Evolutionary conservation across 495 filamentous ascomycete species (phyloP).

Genomic region (Annulohypoxylon maeteangense): DNA sequence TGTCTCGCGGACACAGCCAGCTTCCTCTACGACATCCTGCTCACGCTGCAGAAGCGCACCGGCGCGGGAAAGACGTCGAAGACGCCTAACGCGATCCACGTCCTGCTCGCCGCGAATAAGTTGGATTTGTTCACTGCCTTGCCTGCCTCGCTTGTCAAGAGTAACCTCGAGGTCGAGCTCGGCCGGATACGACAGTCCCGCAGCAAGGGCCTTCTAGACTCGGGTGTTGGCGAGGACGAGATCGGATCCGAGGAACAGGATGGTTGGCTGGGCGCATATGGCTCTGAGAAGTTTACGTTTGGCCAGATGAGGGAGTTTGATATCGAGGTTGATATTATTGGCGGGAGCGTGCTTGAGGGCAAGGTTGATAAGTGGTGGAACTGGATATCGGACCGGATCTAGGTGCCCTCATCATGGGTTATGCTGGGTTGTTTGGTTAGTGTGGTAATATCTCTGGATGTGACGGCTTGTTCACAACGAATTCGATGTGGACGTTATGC

Average conservation of each 20-base stretch:
- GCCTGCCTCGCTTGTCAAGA: conserved; percentile 79
- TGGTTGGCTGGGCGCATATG: conserved; percentile 83
- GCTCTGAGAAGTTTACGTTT: conserved; percentile 80
- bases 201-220: conserved; percentile 83
- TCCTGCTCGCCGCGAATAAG: conserved; percentile 93
- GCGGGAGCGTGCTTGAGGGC: conserved; percentile 79
- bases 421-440: background rate
- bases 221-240: conserved; percentile 69
- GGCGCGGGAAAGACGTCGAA: conserved; percentile 66
- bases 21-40: conserved; percentile 87
- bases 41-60: conserved; percentile 82
- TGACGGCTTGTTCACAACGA: background rate
- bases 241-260: conserved; percentile 72
- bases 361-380: conserved; percentile 85
- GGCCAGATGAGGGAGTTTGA: conserved; percentile 82
- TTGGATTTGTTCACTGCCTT: conserved; percentile 94
- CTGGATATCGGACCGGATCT: conserved; percentile 72
- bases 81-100: conserved; percentile 69
- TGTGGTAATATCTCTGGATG: background rate
- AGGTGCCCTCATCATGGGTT: background rate
- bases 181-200: conserved; percentile 79
- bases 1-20: conserved; percentile 49
- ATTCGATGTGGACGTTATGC: background rate
- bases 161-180: conserved; percentile 82
- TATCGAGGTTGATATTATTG: conserved; percentile 79